phyloP scores from a whole-genome alignment of 192 early-diverging fungal species.

The Haplosporangium gracile region DNA sequence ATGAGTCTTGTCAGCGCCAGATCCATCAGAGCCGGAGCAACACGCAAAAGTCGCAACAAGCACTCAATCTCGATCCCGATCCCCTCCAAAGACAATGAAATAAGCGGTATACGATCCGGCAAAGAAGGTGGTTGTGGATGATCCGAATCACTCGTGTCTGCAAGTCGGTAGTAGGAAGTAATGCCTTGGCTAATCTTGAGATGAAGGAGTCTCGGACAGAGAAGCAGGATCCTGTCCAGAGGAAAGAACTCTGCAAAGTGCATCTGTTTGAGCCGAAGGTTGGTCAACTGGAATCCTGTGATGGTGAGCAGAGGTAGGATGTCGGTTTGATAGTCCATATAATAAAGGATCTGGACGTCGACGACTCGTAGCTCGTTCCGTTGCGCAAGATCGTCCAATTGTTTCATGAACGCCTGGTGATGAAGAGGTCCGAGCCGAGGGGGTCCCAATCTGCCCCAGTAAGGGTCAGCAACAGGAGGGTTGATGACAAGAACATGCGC shows the following conservation, averaged over 20 bases:
- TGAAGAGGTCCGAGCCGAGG: background rate
- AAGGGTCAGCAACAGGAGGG: background rate
- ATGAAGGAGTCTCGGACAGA: background rate
- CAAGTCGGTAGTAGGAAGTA: background rate
- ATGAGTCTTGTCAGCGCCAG: background rate
- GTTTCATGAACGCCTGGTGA: background rate
- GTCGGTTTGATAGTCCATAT: background rate
- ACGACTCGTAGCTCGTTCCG: background rate
- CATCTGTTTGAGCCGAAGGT: background rate
- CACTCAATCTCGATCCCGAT: slow-evolving; percentile 1
- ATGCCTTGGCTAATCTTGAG: background rate
- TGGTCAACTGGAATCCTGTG: background rate
- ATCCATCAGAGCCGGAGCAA: background rate
- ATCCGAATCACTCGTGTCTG: background rate
- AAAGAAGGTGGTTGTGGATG: background rate
- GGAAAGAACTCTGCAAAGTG: background rate
- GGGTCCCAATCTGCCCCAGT: background rate
- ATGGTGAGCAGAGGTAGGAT: background rate
- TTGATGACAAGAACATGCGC: background rate
- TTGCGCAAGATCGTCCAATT: background rate
- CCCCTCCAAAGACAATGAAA: background rate
- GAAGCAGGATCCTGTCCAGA: background rate
- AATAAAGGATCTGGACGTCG: background rate
- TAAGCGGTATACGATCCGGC: background rate
- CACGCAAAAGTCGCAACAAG: background rate